Base-by-base conservation (phyloP, 2,329 filamentous ascomycete species). In the Arthrinium puccinioides region DNA sequence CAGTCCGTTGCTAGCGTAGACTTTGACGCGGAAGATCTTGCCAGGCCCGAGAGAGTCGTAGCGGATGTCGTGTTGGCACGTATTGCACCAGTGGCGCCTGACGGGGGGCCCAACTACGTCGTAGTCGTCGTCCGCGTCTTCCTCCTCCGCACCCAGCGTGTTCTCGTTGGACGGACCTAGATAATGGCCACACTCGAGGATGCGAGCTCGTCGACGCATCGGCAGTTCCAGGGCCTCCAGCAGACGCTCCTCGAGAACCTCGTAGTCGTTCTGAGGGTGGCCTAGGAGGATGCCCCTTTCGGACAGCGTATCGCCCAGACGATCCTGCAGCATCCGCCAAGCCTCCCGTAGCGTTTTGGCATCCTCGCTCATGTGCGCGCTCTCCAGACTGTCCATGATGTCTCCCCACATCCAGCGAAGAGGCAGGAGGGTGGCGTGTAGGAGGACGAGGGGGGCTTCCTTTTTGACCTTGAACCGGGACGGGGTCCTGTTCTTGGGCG, bases 1-100 rank as follows among this genome's bases (percentile, higher is more conserved):
- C 32, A 97, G 66, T 0, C 92, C 92, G 59, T 97, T 98, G 36
- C 88, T 90, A 1, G 92, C 92, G 53, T 90, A 98, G 1, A 97
- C 82, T 54, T 88, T 92, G 57, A 97, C 73, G 21, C 80, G 75
- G 69, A 87, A 92, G 33, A 79, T 69, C 49, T 73, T 76, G 39
- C 67, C 61, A 5, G 63, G 53, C 2, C 72, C 74, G 4, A 73
- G 70, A 27, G 67, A 61, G 45, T 77, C 74, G 46, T 63, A 74
- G 27, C 60, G 62, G 43, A 77, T 78, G 36, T 77, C 73, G 23
- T 61, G 62, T n/a, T 59, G 62, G 52, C 75, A 79, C 0, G 70
- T 74, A 16, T 49, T 57, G 50, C 75, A 79, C 75, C 75, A 79
- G 45, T 77, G 73, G 1, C 57, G 64, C 46, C 63, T 62, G 9